phyloP scores from a whole-genome alignment of 1,139 yeast species.

The Magnusiomyces fungicola region DNA sequence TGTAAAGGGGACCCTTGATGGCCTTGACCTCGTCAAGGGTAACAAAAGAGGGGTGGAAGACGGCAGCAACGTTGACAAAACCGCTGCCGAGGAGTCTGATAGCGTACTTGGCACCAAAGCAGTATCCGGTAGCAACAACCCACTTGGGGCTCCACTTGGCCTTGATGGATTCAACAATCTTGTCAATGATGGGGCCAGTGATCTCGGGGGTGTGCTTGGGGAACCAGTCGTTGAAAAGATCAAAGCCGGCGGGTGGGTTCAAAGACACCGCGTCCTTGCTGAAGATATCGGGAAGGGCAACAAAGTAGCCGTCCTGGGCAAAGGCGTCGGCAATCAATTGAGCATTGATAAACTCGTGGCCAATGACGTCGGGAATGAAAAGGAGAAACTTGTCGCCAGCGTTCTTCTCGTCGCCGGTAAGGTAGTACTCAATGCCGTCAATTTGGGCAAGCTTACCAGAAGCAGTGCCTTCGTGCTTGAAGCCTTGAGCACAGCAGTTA shows the following conservation, averaged over 20 bases:
- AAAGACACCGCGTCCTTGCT: conserved; percentile 43
- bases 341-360: conserved; percentile 50
- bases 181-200: conserved; percentile 39
- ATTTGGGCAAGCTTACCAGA: conserved; percentile 17
- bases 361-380: conserved; percentile 62
- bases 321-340: conserved; percentile 63
- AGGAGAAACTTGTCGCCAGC: conserved; percentile 42
- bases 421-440: conserved; percentile 16
- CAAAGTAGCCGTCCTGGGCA: conserved; percentile 57
- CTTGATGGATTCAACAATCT: conserved; percentile 37
- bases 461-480: conserved; percentile 21
- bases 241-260: conserved; percentile 27
- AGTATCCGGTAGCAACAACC: conserved; percentile 64
- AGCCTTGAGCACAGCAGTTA: conserved; percentile 27
- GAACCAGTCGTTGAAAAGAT: conserved; percentile 44
- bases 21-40: conserved; percentile 54
- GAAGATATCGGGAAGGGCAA: conserved; percentile 67
- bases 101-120: conserved; percentile 74
- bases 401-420: conserved; percentile 25
- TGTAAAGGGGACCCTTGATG: conserved; percentile 52
- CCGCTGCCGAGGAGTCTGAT: conserved; percentile 49
- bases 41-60: conserved; percentile 77
- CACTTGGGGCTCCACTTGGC: conserved; percentile 43
- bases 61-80: conserved; percentile 50
- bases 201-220: conserved; percentile 44